Evolutionary conservation across 140 eudicot genomes (phyloP), one percentile per base, ranked within the genome.

Genomic region (Ambrosia hybrid): DNA sequence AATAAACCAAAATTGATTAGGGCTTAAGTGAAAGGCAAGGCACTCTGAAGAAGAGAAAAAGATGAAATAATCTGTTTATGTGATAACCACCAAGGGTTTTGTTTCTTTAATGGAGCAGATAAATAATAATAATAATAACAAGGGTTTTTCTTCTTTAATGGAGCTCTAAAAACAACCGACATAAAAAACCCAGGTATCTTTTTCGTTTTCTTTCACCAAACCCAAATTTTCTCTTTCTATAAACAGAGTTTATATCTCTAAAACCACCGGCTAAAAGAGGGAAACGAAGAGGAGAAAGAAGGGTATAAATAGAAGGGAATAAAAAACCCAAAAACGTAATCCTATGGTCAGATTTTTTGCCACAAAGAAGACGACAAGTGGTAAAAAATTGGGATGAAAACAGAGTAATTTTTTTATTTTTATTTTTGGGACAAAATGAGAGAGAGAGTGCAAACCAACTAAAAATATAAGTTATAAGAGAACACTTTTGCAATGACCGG

Each of bases 1-100:
- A 21, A 3, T 49, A 61, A 70, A 55, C 38, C 52, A 62, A 77
- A 74, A 46, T 3, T 58, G 70, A 2, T 5, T 39, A 10, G 57
- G 65, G 64, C n/a, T 68, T 80, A 89, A 34, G 83, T 79, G 37
- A 74, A 81, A 69, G 88, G 86, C 86, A 81, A 69, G 88, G 86
- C 86, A 86, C 89, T 92, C 96, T 87, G 58, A 92, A 87, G 86
- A 83, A 87, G 86, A 92, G 74, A 76, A 89, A 87, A 38, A 82
- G 85, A 75, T 79, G 69, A 68, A 86, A 79, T 46, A 89, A 74
- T 68, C 91, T 71, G 17, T 80, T 89, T 89, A 86, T 90, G 56
- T 85, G 94, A 84, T 85, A 93, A 5, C 89, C 91, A 65, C 97
- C 97, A 74, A 93, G n/a, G n/a, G n/a, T n/a, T n/a, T n/a, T n/a